phyloP scores from a whole-genome alignment of 2,329 filamentous ascomycete genomes.

The Sporothrix brunneoviolacea region DNA sequence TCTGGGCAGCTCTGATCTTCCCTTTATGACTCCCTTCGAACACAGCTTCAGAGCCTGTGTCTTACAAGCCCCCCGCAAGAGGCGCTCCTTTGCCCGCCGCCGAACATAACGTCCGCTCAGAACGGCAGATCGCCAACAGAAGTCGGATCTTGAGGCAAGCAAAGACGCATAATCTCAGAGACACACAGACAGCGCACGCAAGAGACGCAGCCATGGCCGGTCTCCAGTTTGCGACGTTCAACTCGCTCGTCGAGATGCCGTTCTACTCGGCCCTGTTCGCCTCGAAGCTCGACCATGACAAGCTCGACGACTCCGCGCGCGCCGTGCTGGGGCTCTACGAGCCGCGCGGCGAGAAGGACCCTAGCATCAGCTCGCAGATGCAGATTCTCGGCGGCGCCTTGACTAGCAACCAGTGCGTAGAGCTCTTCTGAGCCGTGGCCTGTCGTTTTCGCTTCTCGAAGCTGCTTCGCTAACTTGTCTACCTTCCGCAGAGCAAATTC shows the following conservation, averaged over 20 bases:
- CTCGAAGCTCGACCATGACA: constrained; percentile 94
- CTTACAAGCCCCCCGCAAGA: no score
- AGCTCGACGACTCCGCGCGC: constrained; percentile 87
- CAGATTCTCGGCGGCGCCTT: constrained; percentile 84
- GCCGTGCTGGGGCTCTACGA: constrained; percentile 85
- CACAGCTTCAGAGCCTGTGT: no score
- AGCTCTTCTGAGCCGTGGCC: no score
- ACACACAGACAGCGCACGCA: neutral
- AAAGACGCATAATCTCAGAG: no score
- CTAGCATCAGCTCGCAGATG: constrained; percentile 76
- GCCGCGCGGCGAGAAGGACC: constrained; percentile 62
- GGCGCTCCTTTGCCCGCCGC: no score
- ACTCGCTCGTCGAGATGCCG: constrained; percentile 87
- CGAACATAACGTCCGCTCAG: no score
- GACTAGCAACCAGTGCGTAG: constrained; percentile 69
- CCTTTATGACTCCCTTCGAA: no score
- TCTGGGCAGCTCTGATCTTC: no score
- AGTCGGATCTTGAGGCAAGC: no score
- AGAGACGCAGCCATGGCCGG: constrained; percentile 37
- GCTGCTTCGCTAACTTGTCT: no score
- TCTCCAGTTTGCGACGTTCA: constrained; percentile 76
- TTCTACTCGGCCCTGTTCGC: constrained; percentile 92
- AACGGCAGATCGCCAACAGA: no score
- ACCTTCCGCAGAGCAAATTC: constrained; percentile 39
- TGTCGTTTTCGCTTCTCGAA: no score